Evolutionary conservation across 306 rosid genomes (phyloP).

Genomic region (Lupinus albus): DNA sequence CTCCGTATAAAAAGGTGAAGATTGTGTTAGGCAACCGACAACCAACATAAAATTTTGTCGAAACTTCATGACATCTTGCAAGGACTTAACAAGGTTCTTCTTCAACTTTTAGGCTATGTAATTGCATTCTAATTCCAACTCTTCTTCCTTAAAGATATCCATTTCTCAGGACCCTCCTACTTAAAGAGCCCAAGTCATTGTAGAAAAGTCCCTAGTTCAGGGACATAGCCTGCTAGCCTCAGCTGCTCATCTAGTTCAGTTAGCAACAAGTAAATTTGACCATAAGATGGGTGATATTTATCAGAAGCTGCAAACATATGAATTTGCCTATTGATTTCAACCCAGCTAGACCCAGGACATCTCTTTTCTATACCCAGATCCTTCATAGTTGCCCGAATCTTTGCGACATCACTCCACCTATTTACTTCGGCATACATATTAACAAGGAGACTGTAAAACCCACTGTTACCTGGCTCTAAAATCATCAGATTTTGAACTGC

Average conservation of each 20-base stretch:
- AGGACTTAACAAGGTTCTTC: constrained; percentile 5
- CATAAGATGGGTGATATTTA: constrained; percentile 54
- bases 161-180: constrained; percentile 12
- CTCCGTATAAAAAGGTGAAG: too few species aligned
- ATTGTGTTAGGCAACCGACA: too few species aligned
- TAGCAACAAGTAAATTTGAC: constrained; percentile 52
- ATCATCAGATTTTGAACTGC: constrained; percentile 54
- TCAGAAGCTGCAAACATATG: constrained; percentile 72
- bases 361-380: constrained; percentile 67
- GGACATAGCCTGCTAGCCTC: constrained; percentile 53
- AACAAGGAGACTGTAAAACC: constrained; percentile 63
- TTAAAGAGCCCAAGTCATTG: constrained; percentile 23
- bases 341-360: constrained; percentile 81
- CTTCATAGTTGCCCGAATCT: constrained; percentile 63
- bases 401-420: constrained; percentile 67
- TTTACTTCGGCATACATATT: constrained; percentile 70
- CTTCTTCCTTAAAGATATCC: constrained; percentile 11
- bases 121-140: not conserved
- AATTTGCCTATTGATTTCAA: constrained; percentile 57
- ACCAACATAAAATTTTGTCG: too few species aligned
- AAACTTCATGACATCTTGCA: not conserved
- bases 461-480: constrained; percentile 72
- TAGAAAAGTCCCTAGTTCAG: constrained; percentile 41
- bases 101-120: constrained; percentile 1
- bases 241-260: constrained; percentile 59